Base-by-base conservation (phyloP, 345 rosid species). In the Aquilaria yunnanensis region DNA sequence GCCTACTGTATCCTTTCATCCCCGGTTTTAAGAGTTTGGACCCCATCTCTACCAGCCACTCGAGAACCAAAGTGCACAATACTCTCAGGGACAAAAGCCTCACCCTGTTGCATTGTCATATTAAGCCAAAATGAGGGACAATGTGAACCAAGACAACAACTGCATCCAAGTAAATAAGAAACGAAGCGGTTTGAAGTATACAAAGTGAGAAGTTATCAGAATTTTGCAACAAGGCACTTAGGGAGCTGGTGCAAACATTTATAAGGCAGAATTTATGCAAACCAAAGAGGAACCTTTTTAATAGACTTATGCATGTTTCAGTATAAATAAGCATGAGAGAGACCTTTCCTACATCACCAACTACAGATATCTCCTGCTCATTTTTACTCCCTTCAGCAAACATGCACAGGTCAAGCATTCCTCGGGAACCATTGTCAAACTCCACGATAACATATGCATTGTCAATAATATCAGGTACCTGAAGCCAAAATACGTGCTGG, bases 351-450 rank as follows among this genome's bases (percentile, higher is more conserved):
- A 54, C 59, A 63, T 88, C 80, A 55, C 96, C 92, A 50, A 83
- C 92, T 33, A 86, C 95, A 61, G 84, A 81, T 56, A 94, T 88
- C 69, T 90, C 96, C 80, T 86, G 99, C 83, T 90, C 96, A 59
- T 94, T 90, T 83, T 80, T 90, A 72, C 90, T 90, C 52, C 97
- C 99, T 83, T 90, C 96, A 47, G 97, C 99, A 74, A 88, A 94
- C 99, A 94, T 94, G 73, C 97, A 86, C 54, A 94, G 96, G 65
- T 94, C 99, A 0, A 94, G 92, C 89, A 88, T 83, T 63, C 96
- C 92, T 57, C 99, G 77, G 12, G 96, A 80, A 9, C 96, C 97
- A 71, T 88, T 94, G 61, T 90, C 88, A 54, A 94, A 94, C 65
- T 94, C 99, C 7, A 88, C 78, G 14, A 90, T 81, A 43, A 90